Conservation (phyloP, 1,284 basidiomycete genomes). For the Paramarasmius palmivorus region DNA sequence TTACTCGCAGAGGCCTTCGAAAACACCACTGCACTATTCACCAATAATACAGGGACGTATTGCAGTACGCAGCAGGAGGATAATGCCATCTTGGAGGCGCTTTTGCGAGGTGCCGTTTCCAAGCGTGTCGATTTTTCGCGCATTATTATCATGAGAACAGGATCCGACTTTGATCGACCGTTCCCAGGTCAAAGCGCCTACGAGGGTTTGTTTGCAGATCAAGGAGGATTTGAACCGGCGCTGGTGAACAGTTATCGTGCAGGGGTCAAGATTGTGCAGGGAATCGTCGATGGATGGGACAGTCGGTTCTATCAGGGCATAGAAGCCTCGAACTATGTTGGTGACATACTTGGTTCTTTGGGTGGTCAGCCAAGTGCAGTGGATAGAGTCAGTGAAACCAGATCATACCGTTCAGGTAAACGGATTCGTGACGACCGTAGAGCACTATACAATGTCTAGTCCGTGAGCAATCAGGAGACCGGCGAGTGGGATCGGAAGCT, state of each 20-base stretch:
- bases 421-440: no score
- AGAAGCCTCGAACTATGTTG: no score
- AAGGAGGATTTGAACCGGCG: slow-evolving; percentile 23
- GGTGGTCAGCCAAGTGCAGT: slow-evolving; percentile 20
- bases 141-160: slow-evolving; percentile 45
- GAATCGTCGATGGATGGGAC: slow-evolving; percentile 29
- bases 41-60: slow-evolving; percentile 36
- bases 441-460: no score
- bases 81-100: slow-evolving; percentile 30
- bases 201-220: slow-evolving; percentile 21
- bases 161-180: slow-evolving; percentile 44
- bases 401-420: background rate
- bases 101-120: slow-evolving; percentile 38
- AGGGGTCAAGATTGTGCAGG: slow-evolving; percentile 29
- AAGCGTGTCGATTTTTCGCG: slow-evolving; percentile 43
- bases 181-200: slow-evolving; percentile 26
- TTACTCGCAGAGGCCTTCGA: slow-evolving; percentile 39
- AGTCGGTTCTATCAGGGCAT: slow-evolving; percentile 26
- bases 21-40: slow-evolving; percentile 40
- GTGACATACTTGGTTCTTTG: slow-evolving; percentile 21
- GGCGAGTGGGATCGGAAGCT: no score
- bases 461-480: no score
- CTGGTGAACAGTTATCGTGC: slow-evolving; percentile 29
- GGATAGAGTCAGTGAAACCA: background rate
- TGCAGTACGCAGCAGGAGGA: slow-evolving; percentile 48